A percentile compares a stretch with the other conserved stretches of the same genome.
Evolutionary conservation across 768 basidiomycete genomes (phyloP).

Genomic region (Sporobolomyces roseus): DNA sequence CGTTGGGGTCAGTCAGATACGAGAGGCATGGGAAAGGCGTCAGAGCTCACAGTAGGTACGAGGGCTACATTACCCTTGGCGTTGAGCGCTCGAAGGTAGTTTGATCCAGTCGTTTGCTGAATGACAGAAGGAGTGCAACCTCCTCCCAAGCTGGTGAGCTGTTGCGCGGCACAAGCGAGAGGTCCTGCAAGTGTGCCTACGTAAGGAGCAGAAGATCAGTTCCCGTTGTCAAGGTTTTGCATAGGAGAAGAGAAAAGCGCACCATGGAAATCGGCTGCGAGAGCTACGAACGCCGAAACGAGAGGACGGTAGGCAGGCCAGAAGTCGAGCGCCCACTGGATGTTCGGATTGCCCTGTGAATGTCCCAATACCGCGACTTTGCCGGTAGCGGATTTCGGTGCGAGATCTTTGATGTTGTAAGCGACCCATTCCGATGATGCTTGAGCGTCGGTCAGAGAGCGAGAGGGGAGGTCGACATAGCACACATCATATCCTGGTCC

Average conservation of each 20-base stretch:
- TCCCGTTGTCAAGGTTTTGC: not conserved
- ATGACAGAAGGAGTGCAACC: slow-evolving; percentile 42
- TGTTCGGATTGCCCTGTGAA: slow-evolving; percentile 41
- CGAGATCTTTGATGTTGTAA: slow-evolving; percentile 41
- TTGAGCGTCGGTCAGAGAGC: slow-evolving; percentile 44
- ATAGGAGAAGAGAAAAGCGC: not conserved
- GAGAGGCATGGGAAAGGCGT: slow-evolving; percentile 31
- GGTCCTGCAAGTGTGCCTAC: slow-evolving; percentile 39
- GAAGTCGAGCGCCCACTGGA: slow-evolving; percentile 41
- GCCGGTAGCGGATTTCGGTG: slow-evolving; percentile 37
- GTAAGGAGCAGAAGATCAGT: not conserved
- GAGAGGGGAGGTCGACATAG: slow-evolving; percentile 41
- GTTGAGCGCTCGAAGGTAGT: slow-evolving; percentile 45
- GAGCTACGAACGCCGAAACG: slow-evolving; percentile 40
- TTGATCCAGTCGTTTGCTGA: slow-evolving; percentile 44
- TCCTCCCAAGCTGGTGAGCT: slow-evolving; percentile 14
- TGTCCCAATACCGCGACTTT: slow-evolving; percentile 46
- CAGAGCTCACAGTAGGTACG: slow-evolving; percentile 43
- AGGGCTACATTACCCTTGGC: slow-evolving; percentile 34
- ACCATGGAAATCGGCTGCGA: slow-evolving; percentile 45
- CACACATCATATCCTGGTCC: slow-evolving; percentile 45
- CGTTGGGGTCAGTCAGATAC: not conserved
- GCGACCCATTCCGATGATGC: slow-evolving; percentile 45
- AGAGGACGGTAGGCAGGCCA: slow-evolving; percentile 40
- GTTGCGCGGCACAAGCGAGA: slow-evolving; percentile 31